A percentile compares a stretch with the other conserved stretches of the same genome.
These are phyloP conservation scores for Hippophae gyantsensis DNA, from an alignment of 306 rosid genomes.

Conservation along the genomic window DNA sequence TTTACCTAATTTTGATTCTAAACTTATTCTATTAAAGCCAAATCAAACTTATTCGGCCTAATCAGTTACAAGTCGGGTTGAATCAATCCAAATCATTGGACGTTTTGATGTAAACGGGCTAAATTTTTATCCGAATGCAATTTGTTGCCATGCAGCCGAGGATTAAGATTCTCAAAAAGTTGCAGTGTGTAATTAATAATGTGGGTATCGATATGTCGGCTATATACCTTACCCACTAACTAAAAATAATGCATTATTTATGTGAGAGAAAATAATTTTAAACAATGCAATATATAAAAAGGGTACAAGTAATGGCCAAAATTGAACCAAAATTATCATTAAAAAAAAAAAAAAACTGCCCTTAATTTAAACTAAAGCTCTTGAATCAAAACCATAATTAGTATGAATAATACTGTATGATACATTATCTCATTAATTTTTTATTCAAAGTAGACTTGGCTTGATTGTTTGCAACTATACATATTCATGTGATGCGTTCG, in stretches of 20 bases:
- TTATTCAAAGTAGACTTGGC: too few relatives aligned
- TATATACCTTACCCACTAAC: constrained; percentile 39
- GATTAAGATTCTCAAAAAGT: constrained; percentile 20
- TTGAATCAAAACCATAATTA: constrained; percentile 30
- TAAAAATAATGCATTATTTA: not conserved
- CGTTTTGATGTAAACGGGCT: too few relatives aligned
- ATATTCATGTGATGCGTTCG: too few relatives aligned
- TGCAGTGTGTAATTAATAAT: constrained; percentile 22
- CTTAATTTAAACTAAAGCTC: constrained; percentile 13
- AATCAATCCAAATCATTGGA: too few relatives aligned
- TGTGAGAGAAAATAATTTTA: too few relatives aligned
- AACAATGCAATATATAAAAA: too few relatives aligned
- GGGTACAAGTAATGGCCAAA: constrained; percentile 13
- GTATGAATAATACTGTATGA: not conserved
- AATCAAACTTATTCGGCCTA: too few relatives aligned
- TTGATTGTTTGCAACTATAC: too few relatives aligned
- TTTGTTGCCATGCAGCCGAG: constrained; percentile 22
- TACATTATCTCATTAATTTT: too few relatives aligned
- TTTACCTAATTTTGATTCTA: too few relatives aligned
- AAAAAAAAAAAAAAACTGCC: constrained; percentile 13
- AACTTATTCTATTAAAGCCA: too few relatives aligned
- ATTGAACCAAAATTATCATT: not conserved
- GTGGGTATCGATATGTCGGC: constrained; percentile 42
- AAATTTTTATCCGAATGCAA: not conserved
- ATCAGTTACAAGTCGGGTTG: too few relatives aligned